These are phyloP conservation scores for Diaporthe capsici DNA, from an alignment of 2,329 filamentous ascomycete genomes.

Conservation along the genomic window DNA sequence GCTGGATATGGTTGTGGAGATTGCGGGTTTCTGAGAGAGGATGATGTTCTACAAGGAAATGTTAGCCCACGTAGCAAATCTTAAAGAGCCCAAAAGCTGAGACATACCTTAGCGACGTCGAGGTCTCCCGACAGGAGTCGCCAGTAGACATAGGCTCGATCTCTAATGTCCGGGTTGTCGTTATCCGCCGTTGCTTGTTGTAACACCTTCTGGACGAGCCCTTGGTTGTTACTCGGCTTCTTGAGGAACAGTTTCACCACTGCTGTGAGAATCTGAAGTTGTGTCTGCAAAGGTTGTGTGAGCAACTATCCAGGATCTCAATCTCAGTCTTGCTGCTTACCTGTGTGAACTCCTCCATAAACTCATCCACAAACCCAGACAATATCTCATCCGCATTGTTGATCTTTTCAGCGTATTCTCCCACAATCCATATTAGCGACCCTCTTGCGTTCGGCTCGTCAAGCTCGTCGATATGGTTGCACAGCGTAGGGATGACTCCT, in stretches of 20 bases:
- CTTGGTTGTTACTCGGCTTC: conserved; percentile 92
- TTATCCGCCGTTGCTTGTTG: conserved; percentile 94
- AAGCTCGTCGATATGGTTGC: conserved; percentile 95
- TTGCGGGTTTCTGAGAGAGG: conserved; percentile 93
- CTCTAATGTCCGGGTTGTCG: conserved; percentile 97
- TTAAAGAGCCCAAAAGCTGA: neutral
- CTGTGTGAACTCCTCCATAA: conserved; percentile 97
- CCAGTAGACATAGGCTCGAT: conserved; percentile 99
- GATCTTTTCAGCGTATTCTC: conserved; percentile 99
- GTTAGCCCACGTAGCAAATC: neutral
- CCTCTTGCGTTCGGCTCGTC: conserved; percentile 94
- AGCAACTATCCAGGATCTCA: neutral
- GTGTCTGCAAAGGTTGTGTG: conserved; percentile 72
- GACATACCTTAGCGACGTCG: conserved; percentile 83
- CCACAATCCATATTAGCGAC: conserved; percentile 97
- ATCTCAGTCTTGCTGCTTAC: conserved; percentile 59
- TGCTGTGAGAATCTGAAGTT: conserved; percentile 96
- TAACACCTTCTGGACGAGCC: conserved; percentile 92
- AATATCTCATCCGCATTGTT: conserved; percentile 98
- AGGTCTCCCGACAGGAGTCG: conserved; percentile 93
- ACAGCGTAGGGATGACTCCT: conserved; percentile 95
- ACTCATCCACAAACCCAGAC: conserved; percentile 90
- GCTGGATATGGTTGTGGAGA: conserved; percentile 93
- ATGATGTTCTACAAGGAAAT: conserved; percentile 77
- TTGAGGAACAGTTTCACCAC: conserved; percentile 98